A percentile compares a stretch with the other conserved stretches of the same genome.
phyloP scores from a whole-genome alignment of 805 yeast species.

The Saccharomycopsis schoenii region DNA sequence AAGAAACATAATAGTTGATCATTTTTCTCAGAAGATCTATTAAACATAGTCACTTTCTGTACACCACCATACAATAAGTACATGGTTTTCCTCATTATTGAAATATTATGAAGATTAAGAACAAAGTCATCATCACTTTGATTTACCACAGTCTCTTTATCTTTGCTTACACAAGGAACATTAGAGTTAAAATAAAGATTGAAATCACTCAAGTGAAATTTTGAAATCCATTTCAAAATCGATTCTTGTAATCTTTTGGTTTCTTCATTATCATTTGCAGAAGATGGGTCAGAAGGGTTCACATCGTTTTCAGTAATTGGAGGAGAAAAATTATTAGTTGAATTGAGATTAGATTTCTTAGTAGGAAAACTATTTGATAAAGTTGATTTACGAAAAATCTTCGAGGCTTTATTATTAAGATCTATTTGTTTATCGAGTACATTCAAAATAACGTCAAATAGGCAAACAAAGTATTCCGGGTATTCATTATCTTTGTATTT shows the following conservation, averaged over 20 bases:
- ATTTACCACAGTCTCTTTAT: conserved; percentile 26
- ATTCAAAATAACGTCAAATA: conserved; percentile 10
- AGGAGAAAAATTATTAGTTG: background rate
- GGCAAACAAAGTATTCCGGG: background rate
- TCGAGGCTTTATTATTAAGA: background rate
- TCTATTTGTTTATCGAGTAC: background rate
- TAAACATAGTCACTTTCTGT: conserved; percentile 20
- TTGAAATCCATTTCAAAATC: conserved; percentile 26
- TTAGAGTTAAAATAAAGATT: conserved; percentile 39
- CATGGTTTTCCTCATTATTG: conserved; percentile 35
- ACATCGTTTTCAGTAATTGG: background rate
- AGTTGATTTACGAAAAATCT: background rate
- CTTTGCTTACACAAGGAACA: conserved; percentile 28
- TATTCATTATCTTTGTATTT: conserved; percentile 25
- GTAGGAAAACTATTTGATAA: background rate
- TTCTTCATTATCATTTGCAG: background rate
- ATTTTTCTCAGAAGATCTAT: background rate
- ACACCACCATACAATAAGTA: conserved; percentile 40
- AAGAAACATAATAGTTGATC: background rate
- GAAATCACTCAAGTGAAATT: conserved; percentile 30
- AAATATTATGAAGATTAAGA: conserved; percentile 25
- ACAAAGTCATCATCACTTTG: conserved; percentile 21
- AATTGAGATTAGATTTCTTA: background rate
- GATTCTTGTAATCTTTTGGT: background rate
- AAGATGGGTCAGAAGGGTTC: too few species aligned